Evolutionary conservation across 345 rosid genomes (phyloP).

Genomic region (Erucastrum elatum): DNA sequence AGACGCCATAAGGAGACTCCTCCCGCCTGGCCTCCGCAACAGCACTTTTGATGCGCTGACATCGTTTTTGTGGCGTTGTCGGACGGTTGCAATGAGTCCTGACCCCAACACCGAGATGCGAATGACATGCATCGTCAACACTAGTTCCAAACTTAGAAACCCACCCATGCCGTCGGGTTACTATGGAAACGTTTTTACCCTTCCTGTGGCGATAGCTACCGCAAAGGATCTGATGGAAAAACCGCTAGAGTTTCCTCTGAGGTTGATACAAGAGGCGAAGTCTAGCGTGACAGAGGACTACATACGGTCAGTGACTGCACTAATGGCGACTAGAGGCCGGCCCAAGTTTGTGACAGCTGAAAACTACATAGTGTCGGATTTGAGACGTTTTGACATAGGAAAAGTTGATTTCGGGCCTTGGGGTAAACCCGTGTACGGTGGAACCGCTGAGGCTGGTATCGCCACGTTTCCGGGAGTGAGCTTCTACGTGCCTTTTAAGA

Average conservation of each 20-base stretch:
- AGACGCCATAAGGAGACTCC: slow-evolving; percentile 37
- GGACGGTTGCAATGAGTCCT: slow-evolving; percentile 49
- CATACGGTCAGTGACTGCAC: slow-evolving; percentile 26
- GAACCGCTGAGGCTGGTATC: slow-evolving; percentile 46
- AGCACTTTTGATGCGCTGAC: slow-evolving; percentile 47
- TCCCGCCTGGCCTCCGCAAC: slow-evolving; percentile 41
- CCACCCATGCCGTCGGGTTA: slow-evolving; percentile 49
- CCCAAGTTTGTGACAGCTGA: slow-evolving; percentile 44
- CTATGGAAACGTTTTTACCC: slow-evolving; percentile 53
- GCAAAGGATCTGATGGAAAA: slow-evolving; percentile 44
- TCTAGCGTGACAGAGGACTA: slow-evolving; percentile 40
- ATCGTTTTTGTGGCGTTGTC: slow-evolving; percentile 61
- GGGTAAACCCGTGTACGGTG: slow-evolving; percentile 59
- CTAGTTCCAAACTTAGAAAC: slow-evolving; percentile 43
- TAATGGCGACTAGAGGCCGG: slow-evolving; percentile 44
- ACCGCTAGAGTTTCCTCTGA: slow-evolving; percentile 53
- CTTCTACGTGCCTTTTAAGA: slow-evolving; percentile 44
- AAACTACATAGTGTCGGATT: slow-evolving; percentile 50
- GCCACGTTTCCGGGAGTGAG: slow-evolving; percentile 48
- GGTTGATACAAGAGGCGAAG: slow-evolving; percentile 50
- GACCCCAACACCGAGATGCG: slow-evolving; percentile 56
- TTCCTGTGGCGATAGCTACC: slow-evolving; percentile 44
- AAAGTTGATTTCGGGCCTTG: slow-evolving; percentile 54
- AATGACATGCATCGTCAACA: slow-evolving; percentile 42
- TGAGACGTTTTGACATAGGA: slow-evolving; percentile 45